Evolutionary conservation across 2,329 filamentous ascomycete genomes (phyloP), one percentile per base, ranked within the genome.

Genomic region (Phyllosticta citribraziliensis): DNA sequence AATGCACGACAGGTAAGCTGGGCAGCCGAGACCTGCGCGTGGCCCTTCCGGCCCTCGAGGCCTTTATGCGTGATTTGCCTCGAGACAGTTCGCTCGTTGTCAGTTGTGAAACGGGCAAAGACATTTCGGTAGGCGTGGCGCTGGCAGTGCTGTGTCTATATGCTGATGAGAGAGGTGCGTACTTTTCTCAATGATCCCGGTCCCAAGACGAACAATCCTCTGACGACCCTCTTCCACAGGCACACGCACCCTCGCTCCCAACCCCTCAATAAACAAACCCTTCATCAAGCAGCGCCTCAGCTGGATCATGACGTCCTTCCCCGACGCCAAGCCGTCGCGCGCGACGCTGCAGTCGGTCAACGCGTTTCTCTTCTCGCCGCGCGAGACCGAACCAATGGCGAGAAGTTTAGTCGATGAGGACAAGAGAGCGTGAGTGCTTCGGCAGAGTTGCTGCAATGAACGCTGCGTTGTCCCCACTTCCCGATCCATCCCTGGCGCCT

Each of bases 281-380:
- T 79, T 88, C 56, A 91, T 97, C 70, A 87, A 89, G 67, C 83
- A 85, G 66, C 82, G 87, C 58, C 79, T 97, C 33, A 87, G 88
- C n/a, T 88, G 86, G 79, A 89, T 97, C 67, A 89, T 93, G 73
- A 87, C 86, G 5, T 84, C 84, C 0, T 87, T 88, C 70, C 88
- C 91, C 0, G 85, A 88, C 66, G 88, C 87, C 2, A 96, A 95
- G 70, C 92, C 93, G 0, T 92, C 87, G 64, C 81, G 94, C 40
- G 82, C 89, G 22, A 97, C 92, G 0, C 76, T 97, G 47, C 92
- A 97, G 74, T 93, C 90, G 66, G 88, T 97, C 5, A 97, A 97
- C 73, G 89, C 89, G 60, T 96, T 90, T 68, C 75, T 97, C 57
- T 93, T 97, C 56, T 56, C 54, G 12, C 56, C 60, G 1, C 56